Evolutionary conservation across 2,329 filamentous ascomycete genomes (phyloP).

Genomic region (Daldinia eschscholtzii): DNA sequence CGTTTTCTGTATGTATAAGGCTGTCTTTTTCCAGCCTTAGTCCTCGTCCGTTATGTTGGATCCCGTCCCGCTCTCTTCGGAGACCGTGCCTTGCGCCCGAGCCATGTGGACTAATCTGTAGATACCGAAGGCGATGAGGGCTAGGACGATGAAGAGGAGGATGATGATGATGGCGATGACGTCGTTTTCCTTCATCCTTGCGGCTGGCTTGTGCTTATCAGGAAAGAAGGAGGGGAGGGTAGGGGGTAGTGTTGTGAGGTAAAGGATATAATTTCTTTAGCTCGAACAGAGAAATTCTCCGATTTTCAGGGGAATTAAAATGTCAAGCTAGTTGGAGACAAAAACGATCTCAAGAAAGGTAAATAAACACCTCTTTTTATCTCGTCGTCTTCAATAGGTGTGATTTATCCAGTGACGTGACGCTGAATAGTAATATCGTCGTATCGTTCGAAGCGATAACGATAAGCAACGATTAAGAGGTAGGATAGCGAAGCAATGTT

Average conservation of each 20-base stretch:
- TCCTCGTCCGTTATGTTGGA: constrained; percentile 32
- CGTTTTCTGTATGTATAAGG: background rate
- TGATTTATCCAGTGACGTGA: constrained; percentile 1
- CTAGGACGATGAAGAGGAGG: constrained; percentile 72
- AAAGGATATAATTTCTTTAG: background rate
- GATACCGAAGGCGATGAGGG: constrained; percentile 72
- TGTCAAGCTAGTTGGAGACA: background rate
- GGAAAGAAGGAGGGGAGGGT: constrained; percentile 6
- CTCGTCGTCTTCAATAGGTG: background rate
- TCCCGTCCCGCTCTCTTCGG: constrained; percentile 42
- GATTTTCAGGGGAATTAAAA: background rate
- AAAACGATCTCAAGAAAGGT: background rate
- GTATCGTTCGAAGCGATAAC: constrained; percentile 6
- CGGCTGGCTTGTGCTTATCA: constrained; percentile 49
- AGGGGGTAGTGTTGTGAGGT: constrained; percentile 10
- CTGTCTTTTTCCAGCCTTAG: constrained; percentile 11
- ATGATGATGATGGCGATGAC: constrained; percentile 78
- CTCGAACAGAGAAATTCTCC: background rate
- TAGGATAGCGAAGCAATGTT: constrained; percentile 2
- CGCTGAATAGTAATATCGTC: background rate
- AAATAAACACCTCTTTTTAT: background rate
- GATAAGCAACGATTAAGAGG: constrained; percentile 3
- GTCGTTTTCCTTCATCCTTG: constrained; percentile 73
- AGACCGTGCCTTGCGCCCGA: constrained; percentile 52
- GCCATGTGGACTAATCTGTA: constrained; percentile 70